Percentiles rank a stretch among this genome's conserved stretches.
phyloP scores from a whole-genome alignment of 2,329 filamentous ascomycete species.

The Zymoseptoria ardabiliae region DNA sequence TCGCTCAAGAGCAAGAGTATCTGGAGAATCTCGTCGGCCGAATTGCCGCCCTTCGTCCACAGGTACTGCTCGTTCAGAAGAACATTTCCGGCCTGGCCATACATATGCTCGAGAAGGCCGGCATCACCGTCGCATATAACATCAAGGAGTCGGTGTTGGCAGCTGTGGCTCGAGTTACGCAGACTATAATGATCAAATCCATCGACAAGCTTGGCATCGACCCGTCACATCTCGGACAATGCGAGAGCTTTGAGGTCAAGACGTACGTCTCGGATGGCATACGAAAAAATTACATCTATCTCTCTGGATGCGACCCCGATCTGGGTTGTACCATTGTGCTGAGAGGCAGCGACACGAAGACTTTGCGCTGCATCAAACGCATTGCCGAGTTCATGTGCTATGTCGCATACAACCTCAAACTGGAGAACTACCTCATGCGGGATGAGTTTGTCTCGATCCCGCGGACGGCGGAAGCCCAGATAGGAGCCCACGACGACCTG shows the following conservation, averaged over 20 bases:
- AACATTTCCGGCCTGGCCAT: slow-evolving; percentile 87
- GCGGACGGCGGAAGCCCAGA: slow-evolving; percentile 38
- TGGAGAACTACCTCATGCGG: slow-evolving; percentile 88
- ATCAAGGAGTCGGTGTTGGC: slow-evolving; percentile 94
- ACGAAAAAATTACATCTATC: slow-evolving; percentile 92
- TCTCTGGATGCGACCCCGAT: slow-evolving; percentile 82
- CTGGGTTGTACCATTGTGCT: slow-evolving; percentile 92
- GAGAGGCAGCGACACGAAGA: slow-evolving; percentile 65
- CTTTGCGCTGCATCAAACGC: slow-evolving; percentile 73
- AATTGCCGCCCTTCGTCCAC: slow-evolving; percentile 77
- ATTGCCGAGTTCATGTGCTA: slow-evolving; percentile 99
- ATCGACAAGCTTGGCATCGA: slow-evolving; percentile 83
- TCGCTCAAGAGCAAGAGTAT: slow-evolving; percentile 93
- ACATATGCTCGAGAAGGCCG: slow-evolving; percentile 77
- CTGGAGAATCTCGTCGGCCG: slow-evolving; percentile 84
- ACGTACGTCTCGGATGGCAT: slow-evolving; percentile 80
- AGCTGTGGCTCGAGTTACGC: slow-evolving; percentile 84
- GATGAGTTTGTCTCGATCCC: slow-evolving; percentile 88
- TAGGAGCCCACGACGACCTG: slow-evolving; percentile 15
- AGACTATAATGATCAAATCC: slow-evolving; percentile 87
- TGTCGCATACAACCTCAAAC: slow-evolving; percentile 92
- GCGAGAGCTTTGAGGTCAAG: slow-evolving; percentile 86
- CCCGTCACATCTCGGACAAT: slow-evolving; percentile 67
- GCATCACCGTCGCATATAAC: slow-evolving; percentile 91
- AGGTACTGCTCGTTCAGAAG: slow-evolving; percentile 83